Evolutionary conservation across 78 protist genomes (phyloP).

Genomic region (Dictyostelium discoideum): DNA sequence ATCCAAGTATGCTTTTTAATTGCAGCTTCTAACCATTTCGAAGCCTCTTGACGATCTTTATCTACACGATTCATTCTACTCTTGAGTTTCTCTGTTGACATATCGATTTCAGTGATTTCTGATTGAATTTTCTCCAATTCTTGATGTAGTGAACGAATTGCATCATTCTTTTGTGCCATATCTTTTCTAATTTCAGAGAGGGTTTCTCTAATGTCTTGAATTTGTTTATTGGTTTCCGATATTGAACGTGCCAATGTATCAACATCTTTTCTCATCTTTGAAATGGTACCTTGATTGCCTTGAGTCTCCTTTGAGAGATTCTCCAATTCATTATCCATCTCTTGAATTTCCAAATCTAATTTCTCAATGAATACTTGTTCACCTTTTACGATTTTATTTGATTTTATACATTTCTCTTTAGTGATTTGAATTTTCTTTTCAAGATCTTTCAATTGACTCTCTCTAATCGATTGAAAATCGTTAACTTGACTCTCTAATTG

Average conservation of each 20-base stretch:
- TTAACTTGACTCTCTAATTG: slow-evolving; percentile 40
- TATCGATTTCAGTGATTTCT: not conserved
- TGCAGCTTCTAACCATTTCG: not conserved
- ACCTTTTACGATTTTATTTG: slow-evolving; percentile 53
- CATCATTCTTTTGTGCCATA: slow-evolving; percentile 27
- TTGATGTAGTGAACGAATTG: not conserved
- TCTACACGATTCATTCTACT: not conserved
- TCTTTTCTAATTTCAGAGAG: not conserved
- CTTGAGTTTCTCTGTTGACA: slow-evolving; percentile 31
- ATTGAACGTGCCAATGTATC: not conserved
- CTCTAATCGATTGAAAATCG: slow-evolving; percentile 57
- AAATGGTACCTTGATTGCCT: not conserved
- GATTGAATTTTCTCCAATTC: not conserved
- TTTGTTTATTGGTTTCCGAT: not conserved
- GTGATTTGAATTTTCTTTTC: slow-evolving; percentile 36
- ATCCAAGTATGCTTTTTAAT: slow-evolving; percentile 85
- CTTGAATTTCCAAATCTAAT: slow-evolving; percentile 52
- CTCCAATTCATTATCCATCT: slow-evolving; percentile 32
- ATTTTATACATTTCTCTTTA: slow-evolving; percentile 44
- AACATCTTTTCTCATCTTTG: slow-evolving; percentile 18
- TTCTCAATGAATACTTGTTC: slow-evolving; percentile 26
- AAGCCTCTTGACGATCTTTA: slow-evolving; percentile 60
- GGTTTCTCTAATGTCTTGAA: not conserved
- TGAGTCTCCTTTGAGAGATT: slow-evolving; percentile 36
- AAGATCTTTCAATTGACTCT: slow-evolving; percentile 10